Percentiles rank a stretch among this genome's conserved stretches.
phyloP scores from a whole-genome alignment of 2,329 filamentous ascomycete species.

The Paraphaeosphaeria sporulosa region DNA sequence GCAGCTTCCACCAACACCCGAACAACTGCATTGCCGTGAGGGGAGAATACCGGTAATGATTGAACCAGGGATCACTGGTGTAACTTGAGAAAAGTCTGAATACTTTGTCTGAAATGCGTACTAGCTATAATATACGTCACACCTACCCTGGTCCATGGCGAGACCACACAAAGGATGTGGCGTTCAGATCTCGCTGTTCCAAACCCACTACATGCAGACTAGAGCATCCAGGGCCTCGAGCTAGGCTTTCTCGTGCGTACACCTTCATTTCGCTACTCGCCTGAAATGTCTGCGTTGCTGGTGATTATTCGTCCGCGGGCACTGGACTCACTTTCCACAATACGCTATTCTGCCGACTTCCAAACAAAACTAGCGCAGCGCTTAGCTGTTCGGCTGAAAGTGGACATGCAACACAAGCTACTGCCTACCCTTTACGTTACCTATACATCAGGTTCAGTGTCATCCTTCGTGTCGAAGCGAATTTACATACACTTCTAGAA shows the following conservation, averaged over 20 bases:
- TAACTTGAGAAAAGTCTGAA: neutral
- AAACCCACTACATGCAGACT: neutral
- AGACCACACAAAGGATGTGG: neutral
- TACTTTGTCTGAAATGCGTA: neutral
- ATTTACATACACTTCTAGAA: neutral
- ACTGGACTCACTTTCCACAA: neutral
- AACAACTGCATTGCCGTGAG: conserved; percentile 14
- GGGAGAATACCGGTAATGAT: neutral
- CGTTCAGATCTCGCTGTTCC: conserved; percentile 1
- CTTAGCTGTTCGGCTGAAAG: conserved; percentile 11
- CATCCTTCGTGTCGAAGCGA: conserved; percentile 1
- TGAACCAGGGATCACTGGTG: neutral
- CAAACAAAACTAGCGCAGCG: conserved; percentile 5
- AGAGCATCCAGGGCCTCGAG: neutral
- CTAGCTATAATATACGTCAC: conserved; percentile 1
- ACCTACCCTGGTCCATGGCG: neutral
- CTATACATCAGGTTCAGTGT: neutral
- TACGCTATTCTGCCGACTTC: conserved; percentile 11
- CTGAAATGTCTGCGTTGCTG: neutral
- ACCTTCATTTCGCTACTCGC: conserved; percentile 6
- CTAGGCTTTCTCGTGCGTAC: conserved; percentile 9
- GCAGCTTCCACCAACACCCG: conserved; percentile 8
- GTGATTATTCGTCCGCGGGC: neutral
- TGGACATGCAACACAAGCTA: conserved; percentile 1
- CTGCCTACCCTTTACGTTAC: conserved; percentile 1